Evolutionary conservation across 805 yeast genomes (phyloP), one percentile per base, ranked within the genome.

Genomic region (Ogataea pilisensis): DNA sequence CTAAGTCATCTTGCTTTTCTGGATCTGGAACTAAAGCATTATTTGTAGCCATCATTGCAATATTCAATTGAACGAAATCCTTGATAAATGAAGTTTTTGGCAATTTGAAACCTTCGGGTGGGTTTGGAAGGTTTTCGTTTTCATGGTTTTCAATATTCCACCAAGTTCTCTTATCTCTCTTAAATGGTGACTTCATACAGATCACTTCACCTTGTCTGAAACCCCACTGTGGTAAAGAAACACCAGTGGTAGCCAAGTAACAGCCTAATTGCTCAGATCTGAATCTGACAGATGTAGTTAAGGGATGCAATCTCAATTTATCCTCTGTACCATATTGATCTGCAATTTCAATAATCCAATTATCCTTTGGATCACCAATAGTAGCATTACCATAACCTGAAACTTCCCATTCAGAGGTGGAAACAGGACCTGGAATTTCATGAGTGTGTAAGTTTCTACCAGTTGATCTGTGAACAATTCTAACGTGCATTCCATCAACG

Each of bases 1-100:
- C 80, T 44, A 85, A 66, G 42, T 72, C 74, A 56, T 85, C 95
- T 49, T 68, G 76, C 53, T 84, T 85, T 53, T 85, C 93, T 2
- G 70, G 66, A 57, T 85, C 95, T 8, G 93, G 91, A 24, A 85
- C 74, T 53, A 85, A 69, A 0, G 91, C 95, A 54, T 83, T 85
- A 59, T 85, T 85, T 11, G 91, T 81, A 7, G 91, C 85, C 80
- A 85, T 85, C 95, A 85, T 85, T 2, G 91, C 93, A 57, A 82
- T 78, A 57, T 85, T 85, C 47, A 83, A 69, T 54, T 82, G 78
- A 29, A 85, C 61, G 48, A 85, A 85, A 63, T 85, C 93, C 44
- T 82, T 81, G 71, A 84, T 72, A 62, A 85, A 85, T 47, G 73
- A 77, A 11, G 93, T 84, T 55, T 73, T 81, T 55, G 95, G 95